Base-by-base conservation (phyloP, 108 stramenopile genomes). In the Stephanodiscus minutulus region DNA sequence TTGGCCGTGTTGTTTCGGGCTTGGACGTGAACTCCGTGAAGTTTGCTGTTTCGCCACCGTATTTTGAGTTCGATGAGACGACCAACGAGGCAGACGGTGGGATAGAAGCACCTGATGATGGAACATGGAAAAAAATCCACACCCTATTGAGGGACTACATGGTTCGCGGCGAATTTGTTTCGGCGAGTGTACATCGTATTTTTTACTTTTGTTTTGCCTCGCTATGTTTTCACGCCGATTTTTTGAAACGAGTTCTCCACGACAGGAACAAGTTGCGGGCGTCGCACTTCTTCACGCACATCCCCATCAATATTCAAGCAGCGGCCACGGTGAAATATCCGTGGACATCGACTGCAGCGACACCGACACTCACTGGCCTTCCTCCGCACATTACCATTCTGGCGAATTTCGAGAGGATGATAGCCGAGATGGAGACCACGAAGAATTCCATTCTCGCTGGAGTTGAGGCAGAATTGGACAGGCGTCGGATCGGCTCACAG, bases 1-100 rank as follows among this genome's bases (percentile, higher is more conserved):
- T 73, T 31, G 63, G 72, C 50, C 50, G 18, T 7, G 20, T 21
- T 7, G 50, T 24, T 24, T 52, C 50, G 20, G 50, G 50, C 50
- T 24, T 52, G 22, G 50, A 52, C 22, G 50, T 24, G 20, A 24
- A 52, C 22, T 24, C 20, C 20, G 50, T 24, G 24, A 24, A 52
- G 50, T 52, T 52, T 52, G 50, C 50, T 52, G 50, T 52, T 52
- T 52, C 7, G 22, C 20, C 22, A 52, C 22, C 50, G 6, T 24
- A 7, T 52, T 52, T 52, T 7, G 18, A 52, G 22, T 52, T 52
- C 50, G 11, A 39, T 39, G 39, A 8, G 39, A 39, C 39, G n/a
- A n/a, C n/a, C n/a, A n/a, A n/a, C n/a, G n/a, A n/a, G n/a, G n/a
- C n/a, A n/a, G n/a, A n/a, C 11, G 3, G 39, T 11, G 11, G 39